Percentiles rank a stretch among this genome's conserved stretches.
Conservation (phyloP, 2,329 filamentous ascomycete genomes). For the Mycosphaerella arachidis region DNA sequence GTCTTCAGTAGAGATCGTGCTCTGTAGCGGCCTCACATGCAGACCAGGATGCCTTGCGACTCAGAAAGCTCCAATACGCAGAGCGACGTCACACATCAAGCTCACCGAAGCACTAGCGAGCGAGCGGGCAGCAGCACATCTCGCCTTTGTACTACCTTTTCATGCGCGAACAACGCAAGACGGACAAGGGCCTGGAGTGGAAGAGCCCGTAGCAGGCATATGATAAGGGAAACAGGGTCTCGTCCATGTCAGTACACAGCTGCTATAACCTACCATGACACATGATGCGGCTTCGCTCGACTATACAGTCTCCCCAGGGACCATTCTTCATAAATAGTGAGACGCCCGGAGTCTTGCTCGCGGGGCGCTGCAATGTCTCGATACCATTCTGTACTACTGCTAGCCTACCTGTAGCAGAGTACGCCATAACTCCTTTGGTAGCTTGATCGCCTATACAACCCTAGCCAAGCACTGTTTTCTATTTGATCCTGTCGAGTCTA, state of each 20-base stretch:
- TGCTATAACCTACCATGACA: too few species aligned
- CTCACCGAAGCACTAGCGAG: background rate
- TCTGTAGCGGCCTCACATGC: background rate
- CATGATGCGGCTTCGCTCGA: background rate
- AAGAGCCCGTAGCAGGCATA: background rate
- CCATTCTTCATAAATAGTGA: background rate
- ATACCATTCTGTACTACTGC: background rate
- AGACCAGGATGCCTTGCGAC: background rate
- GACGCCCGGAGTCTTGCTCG: background rate
- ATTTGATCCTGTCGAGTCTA: constrained; percentile 60
- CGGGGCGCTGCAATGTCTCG: background rate
- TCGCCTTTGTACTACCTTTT: background rate
- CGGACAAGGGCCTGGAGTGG: background rate
- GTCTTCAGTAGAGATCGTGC: background rate
- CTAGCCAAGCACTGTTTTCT: constrained; percentile 15
- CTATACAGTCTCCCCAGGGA: background rate
- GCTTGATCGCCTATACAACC: background rate
- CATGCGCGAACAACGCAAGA: background rate
- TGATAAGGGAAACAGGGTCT: background rate
- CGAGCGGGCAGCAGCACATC: background rate
- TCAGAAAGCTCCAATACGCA: background rate
- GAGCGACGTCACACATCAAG: background rate
- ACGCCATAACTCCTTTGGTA: background rate
- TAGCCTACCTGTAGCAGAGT: background rate
- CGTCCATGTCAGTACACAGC: too few species aligned